Evolutionary conservation across 1,139 yeast genomes (phyloP).

Genomic region (Saccharomycopsis hybrid): DNA sequence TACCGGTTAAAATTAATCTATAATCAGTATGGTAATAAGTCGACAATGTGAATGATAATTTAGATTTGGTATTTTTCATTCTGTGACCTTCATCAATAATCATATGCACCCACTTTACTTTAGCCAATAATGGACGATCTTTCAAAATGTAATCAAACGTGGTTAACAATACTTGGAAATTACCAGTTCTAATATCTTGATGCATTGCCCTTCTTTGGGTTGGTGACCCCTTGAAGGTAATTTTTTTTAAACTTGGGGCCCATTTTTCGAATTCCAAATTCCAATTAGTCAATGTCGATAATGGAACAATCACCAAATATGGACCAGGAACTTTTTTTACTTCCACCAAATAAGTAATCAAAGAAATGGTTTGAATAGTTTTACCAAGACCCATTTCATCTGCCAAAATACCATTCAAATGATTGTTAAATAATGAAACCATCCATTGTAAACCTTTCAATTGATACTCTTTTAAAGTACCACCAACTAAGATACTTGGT

Average conservation of each 20-base stretch:
- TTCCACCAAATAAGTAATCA: slow-evolving; percentile 69
- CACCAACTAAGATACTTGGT: slow-evolving; percentile 72
- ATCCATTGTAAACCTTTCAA: slow-evolving; percentile 78
- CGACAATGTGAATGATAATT: slow-evolving; percentile 66
- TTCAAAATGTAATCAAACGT: slow-evolving; percentile 76
- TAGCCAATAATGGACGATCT: slow-evolving; percentile 61
- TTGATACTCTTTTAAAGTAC: slow-evolving; percentile 85
- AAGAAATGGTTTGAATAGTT: slow-evolving; percentile 78
- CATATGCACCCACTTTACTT: slow-evolving; percentile 77
- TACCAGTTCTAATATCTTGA: slow-evolving; percentile 53
- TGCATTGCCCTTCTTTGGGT: slow-evolving; percentile 61
- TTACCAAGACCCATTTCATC: slow-evolving; percentile 89
- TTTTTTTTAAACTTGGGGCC: slow-evolving; percentile 69
- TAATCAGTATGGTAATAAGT: slow-evolving; percentile 67
- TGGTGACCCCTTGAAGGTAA: slow-evolving; percentile 73
- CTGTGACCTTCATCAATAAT: slow-evolving; percentile 88
- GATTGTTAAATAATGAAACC: slow-evolving; percentile 76
- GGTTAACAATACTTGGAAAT: slow-evolving; percentile 70
- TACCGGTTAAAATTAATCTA: slow-evolving; percentile 78
- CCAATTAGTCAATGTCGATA: slow-evolving; percentile 83
- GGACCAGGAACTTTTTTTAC: slow-evolving; percentile 61
- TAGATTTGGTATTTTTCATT: slow-evolving; percentile 75
- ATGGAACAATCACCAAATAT: slow-evolving; percentile 73
- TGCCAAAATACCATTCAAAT: slow-evolving; percentile 74
- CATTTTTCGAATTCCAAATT: slow-evolving; percentile 78